phyloP scores from a whole-genome alignment of 305 asterid genomes.

The Ruellia speciosa region DNA sequence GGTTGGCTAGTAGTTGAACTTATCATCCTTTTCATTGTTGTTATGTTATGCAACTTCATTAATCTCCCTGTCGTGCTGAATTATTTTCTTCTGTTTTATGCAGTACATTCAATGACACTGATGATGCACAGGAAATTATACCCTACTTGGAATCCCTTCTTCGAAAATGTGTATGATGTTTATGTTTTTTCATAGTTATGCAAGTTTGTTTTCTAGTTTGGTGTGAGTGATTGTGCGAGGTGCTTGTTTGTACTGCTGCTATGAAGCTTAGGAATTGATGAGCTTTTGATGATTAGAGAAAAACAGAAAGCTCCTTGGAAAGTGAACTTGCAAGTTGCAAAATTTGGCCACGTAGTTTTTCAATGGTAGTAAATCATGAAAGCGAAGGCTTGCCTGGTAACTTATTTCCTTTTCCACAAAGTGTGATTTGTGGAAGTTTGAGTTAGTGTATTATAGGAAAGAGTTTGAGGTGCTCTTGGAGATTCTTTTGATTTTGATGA shows the following conservation, averaged over 20 bases:
- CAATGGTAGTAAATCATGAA: neutral
- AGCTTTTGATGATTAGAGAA: neutral
- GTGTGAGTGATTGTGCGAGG: neutral
- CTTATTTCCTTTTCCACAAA: too few species aligned
- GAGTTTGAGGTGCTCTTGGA: neutral
- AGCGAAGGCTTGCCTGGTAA: too few species aligned
- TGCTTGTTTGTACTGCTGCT: neutral
- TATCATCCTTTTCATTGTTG: neutral
- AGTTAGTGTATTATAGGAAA: too few species aligned
- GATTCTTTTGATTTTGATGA: neutral
- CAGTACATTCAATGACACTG: slow-evolving; percentile 40
- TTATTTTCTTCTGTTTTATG: slow-evolving; percentile 13
- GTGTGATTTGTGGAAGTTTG: too few species aligned
- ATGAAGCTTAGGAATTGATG: slow-evolving; percentile 1
- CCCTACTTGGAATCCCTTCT: slow-evolving; percentile 48
- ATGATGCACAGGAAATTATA: slow-evolving; percentile 35
- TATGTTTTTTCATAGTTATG: neutral
- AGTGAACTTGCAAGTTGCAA: neutral
- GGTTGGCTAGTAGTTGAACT: slow-evolving; percentile 15
- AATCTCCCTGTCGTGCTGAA: neutral
- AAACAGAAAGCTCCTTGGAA: neutral
- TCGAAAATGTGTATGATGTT: slow-evolving; percentile 44
- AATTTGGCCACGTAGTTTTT: neutral
- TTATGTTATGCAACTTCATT: neutral
- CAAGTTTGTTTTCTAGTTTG: slow-evolving; percentile 3